Evolutionary conservation across 305 asterid genomes (phyloP), one percentile per base, ranked within the genome.

Genomic region (Petunia hybrid): DNA sequence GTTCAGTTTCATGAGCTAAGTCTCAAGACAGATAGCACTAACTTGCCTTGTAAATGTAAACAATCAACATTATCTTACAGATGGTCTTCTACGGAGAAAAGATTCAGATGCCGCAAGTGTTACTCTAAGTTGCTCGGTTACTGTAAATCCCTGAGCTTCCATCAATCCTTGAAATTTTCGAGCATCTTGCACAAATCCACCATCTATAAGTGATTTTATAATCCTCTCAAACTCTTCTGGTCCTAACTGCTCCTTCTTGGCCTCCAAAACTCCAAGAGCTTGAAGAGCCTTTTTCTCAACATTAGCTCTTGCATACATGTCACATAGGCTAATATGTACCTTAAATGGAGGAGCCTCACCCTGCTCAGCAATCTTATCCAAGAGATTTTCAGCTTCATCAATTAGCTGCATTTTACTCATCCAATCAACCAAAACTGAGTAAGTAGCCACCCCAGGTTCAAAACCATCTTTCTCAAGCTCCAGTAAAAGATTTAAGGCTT

Each of bases 341-440:
- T 85, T 84, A 46, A 91, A 67, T 0, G 99, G 95, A 59, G 98
- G 97, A 66, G 89, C 89, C 85, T 92, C 98, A 5, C 94, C 92
- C 77, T 65, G 88, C 79, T 85, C 87, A 2, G 94, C 80, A 83
- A 95, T 94, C 86, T 89, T 92, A 82, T 85, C 89, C 86, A 95
- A 70, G 55, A 95, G 36, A 82, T 94, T 95, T 80, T 95, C 98
- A 43, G 92, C 94, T 87, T 95, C 99, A 82, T 94, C 98, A 53
- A 88, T 81, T 40, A 95, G 89, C 84, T 83, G 88, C 90, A 92
- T 53, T 78, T 86, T 90, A 82, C 84, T 82, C 31, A 94, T 84
- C 99, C 99, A 95, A 80, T 92, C 99, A 76, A 92, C 89, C 78
- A 95, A 63, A 88, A 87, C 90, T 1, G 95, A 87, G 62, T 89